Percentiles rank a stretch among this genome's conserved stretches.
Evolutionary conservation across 2,329 filamentous ascomycete species (phyloP).

Genomic region (Phialocephala sp.): DNA sequence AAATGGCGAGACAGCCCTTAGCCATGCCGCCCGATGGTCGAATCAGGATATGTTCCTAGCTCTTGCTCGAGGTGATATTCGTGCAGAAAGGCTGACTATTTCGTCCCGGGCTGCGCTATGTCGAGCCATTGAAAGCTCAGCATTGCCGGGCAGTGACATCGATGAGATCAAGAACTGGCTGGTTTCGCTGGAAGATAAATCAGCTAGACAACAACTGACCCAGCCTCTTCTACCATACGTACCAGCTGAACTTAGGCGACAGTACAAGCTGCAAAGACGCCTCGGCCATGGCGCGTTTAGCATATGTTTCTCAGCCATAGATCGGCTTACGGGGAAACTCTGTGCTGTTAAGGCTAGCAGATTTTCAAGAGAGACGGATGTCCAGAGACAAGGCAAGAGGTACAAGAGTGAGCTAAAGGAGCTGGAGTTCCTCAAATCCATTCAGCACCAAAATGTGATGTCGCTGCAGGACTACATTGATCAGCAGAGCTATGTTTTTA

Average conservation of each 20-base stretch:
- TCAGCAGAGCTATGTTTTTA: neutral
- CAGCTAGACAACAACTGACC: no score
- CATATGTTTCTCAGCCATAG: neutral
- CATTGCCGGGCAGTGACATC: neutral
- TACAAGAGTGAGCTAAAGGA: neutral
- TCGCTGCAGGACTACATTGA: neutral
- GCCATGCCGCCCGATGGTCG: neutral
- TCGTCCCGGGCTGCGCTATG: neutral
- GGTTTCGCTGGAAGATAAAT: no score
- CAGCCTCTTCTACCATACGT: neutral
- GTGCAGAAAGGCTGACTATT: neutral
- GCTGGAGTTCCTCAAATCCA: neutral
- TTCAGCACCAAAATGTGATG: neutral
- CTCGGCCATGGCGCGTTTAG: neutral
- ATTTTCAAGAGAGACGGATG: neutral
- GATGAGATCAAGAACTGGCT: neutral
- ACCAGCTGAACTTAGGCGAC: neutral
- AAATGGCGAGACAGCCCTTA: neutral
- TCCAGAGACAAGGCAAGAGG: neutral
- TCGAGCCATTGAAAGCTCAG: neutral
- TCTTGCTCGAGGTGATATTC: neutral
- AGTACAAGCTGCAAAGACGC: neutral
- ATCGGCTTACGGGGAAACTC: neutral
- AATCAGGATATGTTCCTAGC: neutral
- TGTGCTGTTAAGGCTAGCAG: neutral